These are phyloP conservation scores for Ustulina deusta DNA, from an alignment of 2,329 filamentous ascomycete genomes.

Conservation along the genomic window DNA sequence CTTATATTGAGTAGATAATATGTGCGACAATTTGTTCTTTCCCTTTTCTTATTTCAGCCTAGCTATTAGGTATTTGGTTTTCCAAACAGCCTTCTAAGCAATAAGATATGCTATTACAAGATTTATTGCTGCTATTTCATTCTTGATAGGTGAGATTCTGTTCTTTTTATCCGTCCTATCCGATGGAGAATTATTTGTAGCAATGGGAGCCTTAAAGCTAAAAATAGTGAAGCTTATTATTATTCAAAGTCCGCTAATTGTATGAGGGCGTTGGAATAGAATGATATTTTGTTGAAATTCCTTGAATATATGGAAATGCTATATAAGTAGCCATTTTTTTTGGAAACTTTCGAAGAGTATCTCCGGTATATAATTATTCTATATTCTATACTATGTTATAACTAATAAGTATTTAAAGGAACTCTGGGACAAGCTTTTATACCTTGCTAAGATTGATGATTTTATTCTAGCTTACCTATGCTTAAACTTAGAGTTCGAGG, in stretches of 20 bases:
- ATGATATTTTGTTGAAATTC: not conserved
- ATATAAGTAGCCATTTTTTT: not conserved
- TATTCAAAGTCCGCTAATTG: not conserved
- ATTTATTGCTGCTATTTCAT: not conserved
- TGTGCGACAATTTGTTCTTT: not conserved
- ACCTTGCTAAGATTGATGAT: not conserved
- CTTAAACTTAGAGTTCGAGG: slow-evolving; percentile 3
- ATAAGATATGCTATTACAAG: not conserved
- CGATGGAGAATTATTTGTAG: not conserved
- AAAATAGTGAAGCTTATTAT: not conserved
- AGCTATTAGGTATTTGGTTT: not conserved
- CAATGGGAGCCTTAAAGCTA: not conserved
- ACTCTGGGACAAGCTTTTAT: not conserved
- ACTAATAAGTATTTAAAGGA: not conserved
- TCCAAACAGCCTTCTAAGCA: not conserved
- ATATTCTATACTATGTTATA: slow-evolving; percentile 1
- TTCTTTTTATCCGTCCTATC: not conserved
- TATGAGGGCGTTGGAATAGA: not conserved
- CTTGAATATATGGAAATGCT: not conserved
- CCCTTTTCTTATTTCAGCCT: slow-evolving; percentile 1
- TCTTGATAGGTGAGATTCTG: not conserved
- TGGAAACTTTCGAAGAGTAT: not conserved
- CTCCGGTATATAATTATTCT: not conserved
- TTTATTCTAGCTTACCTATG: slow-evolving; percentile 2
- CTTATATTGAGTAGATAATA: slow-evolving; percentile 2